Base-by-base conservation (phyloP, 2,329 filamentous ascomycete genomes). In the Rosellinia necatrix region DNA sequence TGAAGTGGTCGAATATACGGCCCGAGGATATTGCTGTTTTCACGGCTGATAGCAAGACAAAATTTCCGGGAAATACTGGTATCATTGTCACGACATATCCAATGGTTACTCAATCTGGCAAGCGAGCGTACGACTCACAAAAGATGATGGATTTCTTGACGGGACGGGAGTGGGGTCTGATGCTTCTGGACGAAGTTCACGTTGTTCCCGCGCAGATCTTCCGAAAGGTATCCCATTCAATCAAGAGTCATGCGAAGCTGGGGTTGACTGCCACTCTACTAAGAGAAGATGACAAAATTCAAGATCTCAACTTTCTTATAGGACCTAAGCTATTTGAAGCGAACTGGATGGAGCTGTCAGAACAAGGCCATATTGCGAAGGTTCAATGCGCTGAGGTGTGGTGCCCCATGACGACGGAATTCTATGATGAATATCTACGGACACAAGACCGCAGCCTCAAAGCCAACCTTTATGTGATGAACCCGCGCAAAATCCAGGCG, bases 391-490 rank as follows among this genome's bases (percentile, higher is more conserved):
- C 94, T 12, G 94, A 99, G 74, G 94, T 99, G 6, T 99, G 94
- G 94, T 99, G 94, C 70, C 92, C 93, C 2, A 99, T 99, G 94
- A 96, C 94, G 0, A 94, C 92, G 0, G 94, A 99, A 66, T 99
- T 99, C 71, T 97, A 97, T 72, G 88, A 91, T 15, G 91, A 97
- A 71, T 99, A 97, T 74, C 83, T 97, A 57, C 80, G 84, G 51
- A 66, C 67, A 25, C 58, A 58, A 21, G 69, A 71, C 24, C 65
- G 70, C 21, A 62, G 63, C 53, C 65, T 72, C 40, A 74, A 74
- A 56, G 70, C 72, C 40, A 74, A 74, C 9, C 83, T 97, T 2
- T 97, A 94, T 67, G 96, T 96, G 63, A 97, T 99, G 92, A 99
- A 99, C 68, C 94, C 94, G 1, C 83, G 88, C 64, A 99, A 99